A percentile compares a stretch with the other conserved stretches of the same genome.
phyloP scores from a whole-genome alignment of 2,329 filamentous ascomycete genomes.

The Cladophialophora yegresii region DNA sequence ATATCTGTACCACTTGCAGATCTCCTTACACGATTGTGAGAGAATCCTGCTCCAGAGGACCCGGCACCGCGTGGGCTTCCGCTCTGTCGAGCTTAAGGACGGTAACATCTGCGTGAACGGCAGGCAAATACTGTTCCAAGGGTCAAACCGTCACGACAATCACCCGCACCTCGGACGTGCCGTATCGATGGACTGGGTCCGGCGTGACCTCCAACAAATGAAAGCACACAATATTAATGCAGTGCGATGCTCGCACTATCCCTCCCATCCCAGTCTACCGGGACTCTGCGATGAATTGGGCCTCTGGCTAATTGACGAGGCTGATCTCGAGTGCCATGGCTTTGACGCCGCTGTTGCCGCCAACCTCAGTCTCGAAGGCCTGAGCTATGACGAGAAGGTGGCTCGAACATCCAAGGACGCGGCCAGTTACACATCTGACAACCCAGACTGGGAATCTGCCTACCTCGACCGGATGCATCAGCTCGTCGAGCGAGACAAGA shows the following conservation, averaged over 20 bases:
- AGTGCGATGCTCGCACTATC: slow-evolving; percentile 68
- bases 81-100: slow-evolving; percentile 61
- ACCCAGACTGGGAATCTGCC: slow-evolving; percentile 52
- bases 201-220: slow-evolving; percentile 65
- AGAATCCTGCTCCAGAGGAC: slow-evolving; percentile 39
- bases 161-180: slow-evolving; percentile 65
- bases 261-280: slow-evolving; percentile 50
- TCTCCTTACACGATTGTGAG: slow-evolving; percentile 37
- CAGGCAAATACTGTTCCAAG: slow-evolving; percentile 60
- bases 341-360: slow-evolving; percentile 31
- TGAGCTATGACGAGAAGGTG: slow-evolving; percentile 19
- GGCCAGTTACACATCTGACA: slow-evolving; percentile 40
- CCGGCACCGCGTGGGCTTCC: slow-evolving; percentile 63
- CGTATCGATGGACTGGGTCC: slow-evolving; percentile 64
- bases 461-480: slow-evolving; percentile 69
- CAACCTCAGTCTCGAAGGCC: slow-evolving; percentile 6
- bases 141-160: slow-evolving; percentile 71
- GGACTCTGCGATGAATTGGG: slow-evolving; percentile 43
- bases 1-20: slow-evolving; percentile 16
- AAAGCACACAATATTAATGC: slow-evolving; percentile 72
- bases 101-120: slow-evolving; percentile 60
- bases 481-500: slow-evolving; percentile 68
- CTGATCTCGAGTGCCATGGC: slow-evolving; percentile 45
- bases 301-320: slow-evolving; percentile 44
- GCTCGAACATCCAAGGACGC: slow-evolving; percentile 30